Conservation (phyloP, 495 filamentous ascomycete genomes). For the Annulohypoxylon nitens region DNA sequence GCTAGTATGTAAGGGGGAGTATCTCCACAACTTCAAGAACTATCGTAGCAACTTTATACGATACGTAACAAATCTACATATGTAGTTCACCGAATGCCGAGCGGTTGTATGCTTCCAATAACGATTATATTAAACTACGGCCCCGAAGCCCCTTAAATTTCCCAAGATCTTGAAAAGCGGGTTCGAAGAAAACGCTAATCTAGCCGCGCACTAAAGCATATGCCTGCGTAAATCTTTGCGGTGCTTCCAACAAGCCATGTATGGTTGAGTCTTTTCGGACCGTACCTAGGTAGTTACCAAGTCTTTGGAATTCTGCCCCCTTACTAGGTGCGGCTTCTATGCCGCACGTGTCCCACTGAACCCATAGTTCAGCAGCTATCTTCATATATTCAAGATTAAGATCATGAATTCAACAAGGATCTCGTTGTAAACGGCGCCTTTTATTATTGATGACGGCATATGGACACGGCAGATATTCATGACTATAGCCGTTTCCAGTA, state of each 20-base stretch:
- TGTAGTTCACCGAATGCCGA: conserved; percentile 24
- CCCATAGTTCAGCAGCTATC: conserved; percentile 1
- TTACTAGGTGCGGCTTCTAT: background rate
- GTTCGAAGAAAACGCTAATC: conserved; percentile 13
- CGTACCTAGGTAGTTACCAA: conserved; percentile 33
- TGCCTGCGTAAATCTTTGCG: conserved; percentile 14
- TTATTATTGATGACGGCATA: background rate
- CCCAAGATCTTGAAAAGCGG: conserved; percentile 9
- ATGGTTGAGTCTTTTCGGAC: conserved; percentile 18
- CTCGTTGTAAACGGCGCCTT: background rate
- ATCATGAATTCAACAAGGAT: background rate
- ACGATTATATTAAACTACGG: conserved; percentile 6
- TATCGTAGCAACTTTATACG: background rate
- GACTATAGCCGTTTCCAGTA: background rate
- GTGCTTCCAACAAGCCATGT: background rate
- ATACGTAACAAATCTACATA: background rate
- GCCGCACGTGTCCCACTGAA: background rate
- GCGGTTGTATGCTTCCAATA: conserved; percentile 19
- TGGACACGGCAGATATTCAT: background rate
- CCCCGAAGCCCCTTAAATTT: conserved; percentile 33
- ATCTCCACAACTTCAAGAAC: background rate
- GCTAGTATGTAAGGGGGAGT: background rate
- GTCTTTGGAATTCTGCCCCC: conserved; percentile 10
- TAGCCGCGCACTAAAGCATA: conserved; percentile 9
- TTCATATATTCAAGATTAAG: background rate